A percentile compares a stretch with the other conserved stretches of the same genome.
Evolutionary conservation across 176 grass and related monocot species (phyloP).

Genomic region (Areca catechu): DNA sequence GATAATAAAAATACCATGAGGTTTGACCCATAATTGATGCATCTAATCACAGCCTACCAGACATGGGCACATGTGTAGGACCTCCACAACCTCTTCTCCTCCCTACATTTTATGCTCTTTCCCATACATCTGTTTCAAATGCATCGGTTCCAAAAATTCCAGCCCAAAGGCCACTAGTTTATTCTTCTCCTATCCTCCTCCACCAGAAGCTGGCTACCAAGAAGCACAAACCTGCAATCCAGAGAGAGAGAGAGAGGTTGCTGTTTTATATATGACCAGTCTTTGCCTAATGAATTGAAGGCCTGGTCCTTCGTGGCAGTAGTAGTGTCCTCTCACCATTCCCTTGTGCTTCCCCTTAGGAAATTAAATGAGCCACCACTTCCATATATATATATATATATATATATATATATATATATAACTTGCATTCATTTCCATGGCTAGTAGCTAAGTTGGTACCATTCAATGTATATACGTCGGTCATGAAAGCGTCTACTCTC

Average conservation of each 20-base stretch:
- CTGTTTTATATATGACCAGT: background rate
- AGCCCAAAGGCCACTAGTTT: slow-evolving; percentile 20
- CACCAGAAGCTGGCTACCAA: slow-evolving; percentile 15
- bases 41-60: slow-evolving; percentile 56
- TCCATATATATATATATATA: too few relatives aligned
- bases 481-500: background rate
- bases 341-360: background rate
- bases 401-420: too few relatives aligned
- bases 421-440: too few relatives aligned
- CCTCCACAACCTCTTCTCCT: slow-evolving; percentile 24
- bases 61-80: slow-evolving; percentile 74
- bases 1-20: slow-evolving; percentile 19
- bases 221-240: slow-evolving; percentile 16
- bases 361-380: too few relatives aligned
- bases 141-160: slow-evolving; percentile 21
- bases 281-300: too few relatives aligned
- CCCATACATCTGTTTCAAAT: slow-evolving; percentile 33
- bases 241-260: background rate
- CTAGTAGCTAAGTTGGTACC: too few relatives aligned
- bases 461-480: too few relatives aligned
- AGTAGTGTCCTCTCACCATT: background rate
- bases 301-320: too few relatives aligned
- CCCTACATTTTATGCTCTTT: slow-evolving; percentile 33
- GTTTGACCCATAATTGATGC: slow-evolving; percentile 64
- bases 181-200: slow-evolving; percentile 5